A percentile compares a stretch with the other conserved stretches of the same genome.
Evolutionary conservation across 139 green algal genomes (phyloP).

Genomic region (Closterium sp.): DNA sequence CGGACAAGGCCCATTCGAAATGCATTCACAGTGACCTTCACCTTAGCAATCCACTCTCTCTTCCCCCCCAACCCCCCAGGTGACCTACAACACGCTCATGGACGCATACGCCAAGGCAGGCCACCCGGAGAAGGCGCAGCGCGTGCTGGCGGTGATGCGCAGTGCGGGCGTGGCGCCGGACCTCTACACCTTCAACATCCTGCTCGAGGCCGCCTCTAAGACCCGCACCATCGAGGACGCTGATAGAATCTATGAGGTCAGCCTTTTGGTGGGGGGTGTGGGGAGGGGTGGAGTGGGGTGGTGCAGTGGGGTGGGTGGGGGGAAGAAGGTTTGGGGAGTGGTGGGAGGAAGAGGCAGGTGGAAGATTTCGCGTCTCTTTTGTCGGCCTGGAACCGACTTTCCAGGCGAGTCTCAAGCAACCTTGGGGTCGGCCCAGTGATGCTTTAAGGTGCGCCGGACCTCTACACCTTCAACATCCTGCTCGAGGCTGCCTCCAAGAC

Average conservation of each 20-base stretch:
- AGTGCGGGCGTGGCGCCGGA: constrained; percentile 10
- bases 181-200: constrained; percentile 44
- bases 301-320: too few species aligned
- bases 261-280: neutral
- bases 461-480: constrained; percentile 45
- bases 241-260: constrained; percentile 21
- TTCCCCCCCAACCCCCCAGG: neutral
- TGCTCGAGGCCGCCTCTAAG: constrained; percentile 27
- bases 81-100: constrained; percentile 49
- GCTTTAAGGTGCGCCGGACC: too few species aligned
- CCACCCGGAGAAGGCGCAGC: constrained; percentile 24
- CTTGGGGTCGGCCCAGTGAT: too few species aligned
- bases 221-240: constrained; percentile 27
- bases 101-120: constrained; percentile 43
- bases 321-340: too few species aligned
- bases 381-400: too few species aligned
- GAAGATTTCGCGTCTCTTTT: too few species aligned
- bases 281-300: too few species aligned
- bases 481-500: constrained; percentile 22
- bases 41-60: too few species aligned
- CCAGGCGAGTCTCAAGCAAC: too few species aligned
- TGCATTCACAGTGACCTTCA: too few species aligned
- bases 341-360: too few species aligned
- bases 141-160: constrained; percentile 19
- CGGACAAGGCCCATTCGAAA: too few species aligned